These are phyloP conservation scores for Leishmania tropica DNA, from an alignment of 208 protist species.

Conservation along the genomic window DNA sequence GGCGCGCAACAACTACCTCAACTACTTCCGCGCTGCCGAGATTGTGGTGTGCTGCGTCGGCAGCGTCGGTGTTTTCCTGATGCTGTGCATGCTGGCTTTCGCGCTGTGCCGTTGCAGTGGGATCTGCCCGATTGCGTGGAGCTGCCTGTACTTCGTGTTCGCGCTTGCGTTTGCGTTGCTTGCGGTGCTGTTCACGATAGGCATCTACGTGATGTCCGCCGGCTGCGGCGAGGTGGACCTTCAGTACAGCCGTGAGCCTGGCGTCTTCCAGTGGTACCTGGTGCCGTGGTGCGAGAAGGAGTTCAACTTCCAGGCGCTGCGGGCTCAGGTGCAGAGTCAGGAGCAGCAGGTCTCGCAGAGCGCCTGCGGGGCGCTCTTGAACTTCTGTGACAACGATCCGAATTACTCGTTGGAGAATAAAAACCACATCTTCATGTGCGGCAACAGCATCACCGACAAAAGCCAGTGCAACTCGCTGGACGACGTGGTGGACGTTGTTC, in stretches of 20 bases:
- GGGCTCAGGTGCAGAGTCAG: slow-evolving; percentile 29
- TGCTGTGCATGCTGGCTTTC: slow-evolving; percentile 61
- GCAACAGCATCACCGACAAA: slow-evolving; percentile 26
- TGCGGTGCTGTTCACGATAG: slow-evolving; percentile 57
- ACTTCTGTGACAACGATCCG: slow-evolving; percentile 46
- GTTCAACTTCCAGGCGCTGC: slow-evolving; percentile 46
- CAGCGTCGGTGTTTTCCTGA: slow-evolving; percentile 50
- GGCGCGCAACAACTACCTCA: slow-evolving; percentile 53
- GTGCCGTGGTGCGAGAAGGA: slow-evolving; percentile 63
- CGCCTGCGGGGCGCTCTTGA: slow-evolving; percentile 59
- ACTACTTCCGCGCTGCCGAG: slow-evolving; percentile 58
- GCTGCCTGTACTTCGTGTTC: slow-evolving; percentile 66
- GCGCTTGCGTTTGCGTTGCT: slow-evolving; percentile 61
- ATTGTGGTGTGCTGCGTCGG: slow-evolving; percentile 63
- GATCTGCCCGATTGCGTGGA: slow-evolving; percentile 43
- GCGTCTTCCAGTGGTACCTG: slow-evolving; percentile 80
- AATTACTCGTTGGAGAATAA: slow-evolving; percentile 10
- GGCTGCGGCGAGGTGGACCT: slow-evolving; percentile 62
- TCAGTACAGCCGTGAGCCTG: slow-evolving; percentile 69
- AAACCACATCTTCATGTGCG: slow-evolving; percentile 53
- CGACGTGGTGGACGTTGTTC: slow-evolving; percentile 33
- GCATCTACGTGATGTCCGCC: slow-evolving; percentile 43
- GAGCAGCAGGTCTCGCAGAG: slow-evolving; percentile 17
- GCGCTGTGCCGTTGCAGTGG: slow-evolving; percentile 49
- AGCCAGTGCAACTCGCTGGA: slow-evolving; percentile 46